Evolutionary conservation across 2,329 filamentous ascomycete genomes (phyloP).

Genomic region (Xylariaceae sp.): DNA sequence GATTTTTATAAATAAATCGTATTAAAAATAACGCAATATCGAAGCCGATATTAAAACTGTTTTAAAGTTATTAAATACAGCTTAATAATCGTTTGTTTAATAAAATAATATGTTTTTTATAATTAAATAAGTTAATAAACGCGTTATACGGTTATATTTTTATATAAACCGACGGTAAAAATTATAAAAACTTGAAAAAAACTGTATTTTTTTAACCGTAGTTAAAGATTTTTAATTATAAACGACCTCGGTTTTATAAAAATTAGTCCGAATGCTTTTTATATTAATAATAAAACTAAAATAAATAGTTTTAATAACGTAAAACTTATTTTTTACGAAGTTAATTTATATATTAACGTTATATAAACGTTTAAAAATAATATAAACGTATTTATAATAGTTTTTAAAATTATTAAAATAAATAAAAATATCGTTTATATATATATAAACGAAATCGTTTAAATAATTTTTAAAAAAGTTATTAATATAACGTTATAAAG

Average conservation of each 20-base stretch:
- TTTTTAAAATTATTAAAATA: constrained; percentile 3
- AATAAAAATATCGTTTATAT: constrained; percentile 6
- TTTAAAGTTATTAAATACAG: neutral
- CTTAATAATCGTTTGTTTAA: neutral
- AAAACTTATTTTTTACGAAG: constrained; percentile 1
- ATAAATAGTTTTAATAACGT: neutral
- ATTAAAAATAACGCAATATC: neutral
- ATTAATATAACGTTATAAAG: constrained; percentile 1
- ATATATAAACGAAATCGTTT: neutral
- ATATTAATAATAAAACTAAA: no score
- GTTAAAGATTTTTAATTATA: constrained; percentile 1
- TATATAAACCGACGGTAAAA: constrained; percentile 6
- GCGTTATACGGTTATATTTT: neutral
- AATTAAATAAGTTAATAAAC: neutral
- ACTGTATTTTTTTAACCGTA: constrained; percentile 3
- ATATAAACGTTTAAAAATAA: constrained; percentile 5
- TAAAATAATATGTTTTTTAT: neutral
- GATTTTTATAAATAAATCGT: neutral
- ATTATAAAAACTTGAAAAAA: constrained; percentile 6
- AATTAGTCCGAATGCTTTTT: neutral
- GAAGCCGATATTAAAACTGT: neutral
- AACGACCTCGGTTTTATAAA: neutral
- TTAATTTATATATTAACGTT: neutral
- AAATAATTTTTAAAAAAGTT: neutral
- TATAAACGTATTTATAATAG: constrained; percentile 1